These are phyloP conservation scores for Ophiostoma sp. DNA, from an alignment of 2,329 filamentous ascomycete species.

Conservation along the genomic window DNA sequence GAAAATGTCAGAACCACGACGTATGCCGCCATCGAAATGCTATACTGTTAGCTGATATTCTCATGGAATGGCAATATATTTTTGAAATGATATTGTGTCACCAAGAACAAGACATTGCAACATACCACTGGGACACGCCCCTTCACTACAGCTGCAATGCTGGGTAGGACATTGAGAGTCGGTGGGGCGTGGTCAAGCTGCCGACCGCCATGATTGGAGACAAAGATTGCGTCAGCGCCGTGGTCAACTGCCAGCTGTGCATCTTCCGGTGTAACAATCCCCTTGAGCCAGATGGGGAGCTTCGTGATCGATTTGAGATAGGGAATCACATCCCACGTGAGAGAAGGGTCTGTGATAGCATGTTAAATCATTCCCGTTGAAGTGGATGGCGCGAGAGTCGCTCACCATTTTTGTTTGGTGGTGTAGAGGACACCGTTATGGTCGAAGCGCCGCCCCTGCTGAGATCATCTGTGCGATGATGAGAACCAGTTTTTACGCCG, in stretches of 20 bases:
- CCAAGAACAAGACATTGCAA: no score
- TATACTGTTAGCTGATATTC: background rate
- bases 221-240: slow-evolving; percentile 1
- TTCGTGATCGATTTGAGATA: background rate
- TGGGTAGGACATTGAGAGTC: background rate
- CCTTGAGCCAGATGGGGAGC: slow-evolving; percentile 3
- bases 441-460: background rate
- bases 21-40: slow-evolving; percentile 7
- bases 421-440: background rate
- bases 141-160: background rate
- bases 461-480: background rate
- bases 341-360: background rate
- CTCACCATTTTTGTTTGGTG: background rate
- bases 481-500: background rate
- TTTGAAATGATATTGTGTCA: no score
- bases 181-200: slow-evolving; percentile 1
- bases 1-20: background rate
- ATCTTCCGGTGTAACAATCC: background rate
- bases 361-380: no score
- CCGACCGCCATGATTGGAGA: background rate
- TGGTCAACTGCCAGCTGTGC: background rate
- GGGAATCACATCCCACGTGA: background rate
- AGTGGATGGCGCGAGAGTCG: background rate
- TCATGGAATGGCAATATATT: background rate
- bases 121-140: background rate